A percentile compares a stretch with the other conserved stretches of the same genome.
These are phyloP conservation scores for Hippophae tibetana DNA, from an alignment of 306 rosid genomes.

Conservation along the genomic window DNA sequence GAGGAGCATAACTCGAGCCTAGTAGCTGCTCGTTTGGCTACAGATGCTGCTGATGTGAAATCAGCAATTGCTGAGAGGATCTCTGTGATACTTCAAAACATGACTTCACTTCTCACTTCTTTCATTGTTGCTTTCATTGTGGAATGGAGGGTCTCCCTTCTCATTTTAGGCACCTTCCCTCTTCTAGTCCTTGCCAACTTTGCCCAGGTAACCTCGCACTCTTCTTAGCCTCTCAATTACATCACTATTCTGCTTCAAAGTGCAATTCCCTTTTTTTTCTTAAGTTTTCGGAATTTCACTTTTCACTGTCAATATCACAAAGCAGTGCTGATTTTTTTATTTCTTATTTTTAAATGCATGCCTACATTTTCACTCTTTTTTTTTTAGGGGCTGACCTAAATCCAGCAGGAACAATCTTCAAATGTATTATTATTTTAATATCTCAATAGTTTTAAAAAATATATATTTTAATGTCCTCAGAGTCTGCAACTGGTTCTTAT, in stretches of 20 bases:
- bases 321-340: conserved; percentile 3
- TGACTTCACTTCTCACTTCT: conserved; percentile 95
- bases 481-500: conserved; percentile 24
- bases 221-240: not conserved
- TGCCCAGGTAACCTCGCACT: conserved; percentile 63
- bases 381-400: conserved; percentile 25
- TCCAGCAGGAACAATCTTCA: conserved; percentile 16
- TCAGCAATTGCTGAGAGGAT: conserved; percentile 96
- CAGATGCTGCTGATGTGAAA: conserved; percentile 95
- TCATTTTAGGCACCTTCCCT: conserved; percentile 81
- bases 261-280: no score
- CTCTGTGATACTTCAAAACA: conserved; percentile 85
- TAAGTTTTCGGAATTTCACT: not conserved
- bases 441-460: no score
- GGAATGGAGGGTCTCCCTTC: conserved; percentile 98
- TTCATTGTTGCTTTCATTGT: conserved; percentile 95
- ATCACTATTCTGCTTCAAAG: not conserved
- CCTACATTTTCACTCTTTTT: not conserved
- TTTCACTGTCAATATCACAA: not conserved
- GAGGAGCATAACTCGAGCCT: conserved; percentile 97
- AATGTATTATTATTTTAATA: not conserved
- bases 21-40: conserved; percentile 73
- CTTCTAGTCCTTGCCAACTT: conserved; percentile 90
- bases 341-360: not conserved
- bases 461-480: conserved; percentile 12